Conservation (phyloP, 2,329 filamentous ascomycete genomes). For the Venturia pyrina region DNA sequence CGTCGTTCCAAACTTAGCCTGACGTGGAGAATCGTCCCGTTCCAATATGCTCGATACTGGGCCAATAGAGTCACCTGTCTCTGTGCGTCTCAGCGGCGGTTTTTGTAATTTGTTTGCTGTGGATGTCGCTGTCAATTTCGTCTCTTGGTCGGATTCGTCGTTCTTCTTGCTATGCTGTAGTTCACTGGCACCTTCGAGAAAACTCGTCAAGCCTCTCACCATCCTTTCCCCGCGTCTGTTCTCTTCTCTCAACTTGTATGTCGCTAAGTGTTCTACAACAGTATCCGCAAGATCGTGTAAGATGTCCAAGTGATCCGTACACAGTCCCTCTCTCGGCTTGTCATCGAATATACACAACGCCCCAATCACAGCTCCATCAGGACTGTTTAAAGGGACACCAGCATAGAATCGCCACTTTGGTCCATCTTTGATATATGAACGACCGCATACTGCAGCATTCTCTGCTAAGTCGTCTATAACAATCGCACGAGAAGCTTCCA, state of each 20-base stretch:
- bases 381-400: conserved; percentile 24
- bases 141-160: not conserved
- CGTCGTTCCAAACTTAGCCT: not conserved
- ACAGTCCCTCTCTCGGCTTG: conserved; percentile 16
- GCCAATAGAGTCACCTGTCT: not conserved
- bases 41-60: conserved; percentile 15
- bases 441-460: conserved; percentile 18
- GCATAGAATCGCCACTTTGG: conserved; percentile 23
- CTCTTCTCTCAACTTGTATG: conserved; percentile 13
- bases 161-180: conserved; percentile 21
- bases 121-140: not conserved
- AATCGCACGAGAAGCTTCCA: conserved; percentile 17
- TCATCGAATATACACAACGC: conserved; percentile 26
- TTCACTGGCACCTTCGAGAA: conserved; percentile 22
- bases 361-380: conserved; percentile 23
- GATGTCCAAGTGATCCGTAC: conserved; percentile 14
- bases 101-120: not conserved
- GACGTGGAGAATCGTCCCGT: conserved; percentile 15
- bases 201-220: conserved; percentile 15
- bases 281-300: conserved; percentile 15
- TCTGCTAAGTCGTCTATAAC: conserved; percentile 23
- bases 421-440: conserved; percentile 21
- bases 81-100: not conserved
- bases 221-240: conserved; percentile 14
- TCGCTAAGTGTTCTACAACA: conserved; percentile 15